phyloP scores from a whole-genome alignment of 2,329 filamentous ascomycete species.

The Pseudonectria foliicola region DNA sequence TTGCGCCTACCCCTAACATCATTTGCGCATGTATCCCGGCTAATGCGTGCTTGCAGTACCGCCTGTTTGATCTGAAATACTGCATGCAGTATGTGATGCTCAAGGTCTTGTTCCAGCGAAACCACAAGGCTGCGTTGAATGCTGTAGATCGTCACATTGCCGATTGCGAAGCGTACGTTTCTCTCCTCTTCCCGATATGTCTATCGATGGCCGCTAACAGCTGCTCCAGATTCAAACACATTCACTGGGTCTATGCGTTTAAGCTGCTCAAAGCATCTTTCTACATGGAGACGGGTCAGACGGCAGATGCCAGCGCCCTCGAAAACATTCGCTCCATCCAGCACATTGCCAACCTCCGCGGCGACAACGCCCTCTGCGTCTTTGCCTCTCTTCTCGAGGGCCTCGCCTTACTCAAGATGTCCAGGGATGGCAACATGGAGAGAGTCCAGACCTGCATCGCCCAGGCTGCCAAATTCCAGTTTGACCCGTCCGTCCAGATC shows the following conservation, averaged over 20 bases:
- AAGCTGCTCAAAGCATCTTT: conserved; percentile 66
- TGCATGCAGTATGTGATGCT: conserved; percentile 68
- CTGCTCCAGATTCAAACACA: conserved; percentile 50
- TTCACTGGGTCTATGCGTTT: conserved; percentile 70
- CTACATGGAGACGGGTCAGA: conserved; percentile 53
- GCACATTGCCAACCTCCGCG: conserved; percentile 49
- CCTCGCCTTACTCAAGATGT: conserved; percentile 58
- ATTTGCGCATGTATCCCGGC: not conserved
- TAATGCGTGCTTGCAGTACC: conserved; percentile 28
- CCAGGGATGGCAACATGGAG: conserved; percentile 58
- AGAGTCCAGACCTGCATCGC: conserved; percentile 67
- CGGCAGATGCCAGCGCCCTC: conserved; percentile 55
- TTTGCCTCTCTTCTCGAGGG: conserved; percentile 63
- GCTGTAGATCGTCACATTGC: conserved; percentile 61
- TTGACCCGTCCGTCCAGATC: conserved; percentile 52
- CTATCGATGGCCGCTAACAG: conserved; percentile 9
- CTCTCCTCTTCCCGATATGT: not conserved
- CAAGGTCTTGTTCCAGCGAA: conserved; percentile 63
- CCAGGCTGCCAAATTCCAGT: conserved; percentile 64
- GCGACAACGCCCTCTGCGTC: conserved; percentile 58
- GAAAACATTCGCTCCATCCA: conserved; percentile 63
- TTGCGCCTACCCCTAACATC: not conserved
- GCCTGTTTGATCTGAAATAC: conserved; percentile 60
- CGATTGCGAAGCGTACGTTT: conserved; percentile 56
- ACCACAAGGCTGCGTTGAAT: conserved; percentile 65